Evolutionary conservation across 2,329 filamentous ascomycete species (phyloP), one percentile per base, ranked within the genome.

Genomic region (Paraconiothyrium sp.): DNA sequence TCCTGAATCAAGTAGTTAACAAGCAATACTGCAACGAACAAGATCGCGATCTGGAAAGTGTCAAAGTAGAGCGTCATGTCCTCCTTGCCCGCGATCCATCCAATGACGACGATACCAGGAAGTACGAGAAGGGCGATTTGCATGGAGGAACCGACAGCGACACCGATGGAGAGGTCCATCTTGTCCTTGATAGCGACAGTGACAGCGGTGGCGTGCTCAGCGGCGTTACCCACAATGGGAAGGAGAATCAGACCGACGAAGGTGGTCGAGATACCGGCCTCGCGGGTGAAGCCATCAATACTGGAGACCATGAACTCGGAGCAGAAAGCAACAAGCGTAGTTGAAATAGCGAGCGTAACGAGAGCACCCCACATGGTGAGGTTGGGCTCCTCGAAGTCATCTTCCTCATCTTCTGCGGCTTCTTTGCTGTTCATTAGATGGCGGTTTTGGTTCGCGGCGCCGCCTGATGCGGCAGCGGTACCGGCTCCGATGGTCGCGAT

Each of bases 41-140:
- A 76, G 1, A 86, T 79, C 2, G 84, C 90, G 14, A 97, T 89
- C 80, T 97, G 92, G 83, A 97, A 97, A 0, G 89, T 89, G 73
- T 96, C 92, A 75, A 97, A 95, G 76, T 90, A 90, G 5, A 97
- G 85, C 22, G 89, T 92, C 92, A 91, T 89, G 41, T 83, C 80
- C 54, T 86, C 81, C 20, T 86, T 82, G 57, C 85, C 85, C 56
- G 86, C 82, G 59, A 84, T 84, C 88, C 88, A 90, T 57, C 86
- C 87, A 56, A 90, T 81, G 44, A 89, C 81, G 24, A 89, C 84
- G 67, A 86, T 82, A 46, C 90, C 73, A 1, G 88, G 88, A 57
- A 89, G 79, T 35, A 90, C 86, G 34, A 90, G 78, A 24, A 90
- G 79, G 0, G 88, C 87, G 68, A 90, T 89, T 72, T 90, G 88